Evolutionary conservation across 495 filamentous ascomycete genomes (phyloP).

Genomic region (Annulohypoxylon maeteangense): DNA sequence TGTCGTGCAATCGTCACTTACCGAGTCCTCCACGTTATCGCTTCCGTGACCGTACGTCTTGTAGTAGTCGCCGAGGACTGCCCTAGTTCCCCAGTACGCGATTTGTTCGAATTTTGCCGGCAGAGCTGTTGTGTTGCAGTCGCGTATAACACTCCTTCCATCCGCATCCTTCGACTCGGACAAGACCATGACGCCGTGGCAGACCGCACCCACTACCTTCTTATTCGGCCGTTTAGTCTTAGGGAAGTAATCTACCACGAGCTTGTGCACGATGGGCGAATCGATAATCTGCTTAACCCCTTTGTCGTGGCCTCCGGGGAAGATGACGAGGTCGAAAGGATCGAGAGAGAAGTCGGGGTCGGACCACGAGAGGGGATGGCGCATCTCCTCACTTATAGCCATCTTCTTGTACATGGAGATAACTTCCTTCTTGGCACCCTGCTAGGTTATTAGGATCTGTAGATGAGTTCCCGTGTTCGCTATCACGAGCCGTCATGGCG

Average conservation of each 20-base stretch:
- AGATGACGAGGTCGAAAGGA: slow-evolving; percentile 60
- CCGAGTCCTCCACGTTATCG: slow-evolving; percentile 60
- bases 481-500: slow-evolving; percentile 20
- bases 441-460: slow-evolving; percentile 31
- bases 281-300: slow-evolving; percentile 63
- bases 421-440: slow-evolving; percentile 61
- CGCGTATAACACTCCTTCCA: slow-evolving; percentile 60
- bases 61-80: slow-evolving; percentile 65
- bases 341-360: slow-evolving; percentile 58
- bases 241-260: slow-evolving; percentile 61
- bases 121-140: slow-evolving; percentile 61
- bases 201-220: slow-evolving; percentile 61
- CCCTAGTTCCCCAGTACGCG: slow-evolving; percentile 61
- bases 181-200: slow-evolving; percentile 66
- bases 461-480: not conserved
- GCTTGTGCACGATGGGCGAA: slow-evolving; percentile 58
- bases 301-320: slow-evolving; percentile 67
- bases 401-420: slow-evolving; percentile 57
- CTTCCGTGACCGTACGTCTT: slow-evolving; percentile 66
- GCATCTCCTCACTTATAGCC: slow-evolving; percentile 55
- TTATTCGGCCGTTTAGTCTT: slow-evolving; percentile 56
- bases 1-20: slow-evolving; percentile 46
- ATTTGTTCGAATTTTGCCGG: slow-evolving; percentile 61
- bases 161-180: slow-evolving; percentile 53
- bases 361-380: slow-evolving; percentile 58